Conservation (phyloP, 2,329 filamentous ascomycete genomes). For the Penicillium psychrosexuale region DNA sequence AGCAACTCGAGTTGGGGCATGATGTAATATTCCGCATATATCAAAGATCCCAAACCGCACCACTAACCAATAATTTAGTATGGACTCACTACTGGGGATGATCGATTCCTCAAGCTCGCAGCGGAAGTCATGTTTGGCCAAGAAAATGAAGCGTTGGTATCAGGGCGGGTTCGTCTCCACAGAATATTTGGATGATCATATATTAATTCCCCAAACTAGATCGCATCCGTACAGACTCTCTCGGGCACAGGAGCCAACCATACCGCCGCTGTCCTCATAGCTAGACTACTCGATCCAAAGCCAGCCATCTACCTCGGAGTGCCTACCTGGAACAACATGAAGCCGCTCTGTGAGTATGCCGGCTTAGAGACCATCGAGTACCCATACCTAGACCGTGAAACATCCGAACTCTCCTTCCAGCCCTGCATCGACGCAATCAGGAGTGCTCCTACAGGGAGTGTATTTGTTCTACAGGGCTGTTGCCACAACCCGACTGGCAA, state of each 20-base stretch:
- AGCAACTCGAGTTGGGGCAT: neutral
- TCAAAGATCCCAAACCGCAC: too few species aligned
- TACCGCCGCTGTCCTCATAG: neutral
- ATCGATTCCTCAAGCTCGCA: neutral
- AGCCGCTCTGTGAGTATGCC: neutral
- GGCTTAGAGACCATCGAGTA: neutral
- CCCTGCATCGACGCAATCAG: too few species aligned
- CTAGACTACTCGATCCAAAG: neutral
- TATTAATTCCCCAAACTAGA: neutral
- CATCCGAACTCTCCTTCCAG: neutral
- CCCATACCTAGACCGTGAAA: neutral
- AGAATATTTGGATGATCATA: too few species aligned
- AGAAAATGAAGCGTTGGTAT: neutral
- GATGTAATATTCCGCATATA: neutral
- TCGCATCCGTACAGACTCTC: neutral
- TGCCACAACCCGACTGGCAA: too few species aligned
- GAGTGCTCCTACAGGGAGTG: neutral
- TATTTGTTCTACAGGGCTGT: neutral
- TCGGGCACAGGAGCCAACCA: neutral
- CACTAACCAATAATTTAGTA: neutral
- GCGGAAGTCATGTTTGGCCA: neutral
- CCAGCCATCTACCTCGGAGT: neutral
- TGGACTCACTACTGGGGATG: neutral
- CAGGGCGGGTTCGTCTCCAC: neutral
- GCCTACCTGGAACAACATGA: neutral